Evolutionary conservation across 1,284 basidiomycete species (phyloP).

Genomic region (Sporisorium graminicola): DNA sequence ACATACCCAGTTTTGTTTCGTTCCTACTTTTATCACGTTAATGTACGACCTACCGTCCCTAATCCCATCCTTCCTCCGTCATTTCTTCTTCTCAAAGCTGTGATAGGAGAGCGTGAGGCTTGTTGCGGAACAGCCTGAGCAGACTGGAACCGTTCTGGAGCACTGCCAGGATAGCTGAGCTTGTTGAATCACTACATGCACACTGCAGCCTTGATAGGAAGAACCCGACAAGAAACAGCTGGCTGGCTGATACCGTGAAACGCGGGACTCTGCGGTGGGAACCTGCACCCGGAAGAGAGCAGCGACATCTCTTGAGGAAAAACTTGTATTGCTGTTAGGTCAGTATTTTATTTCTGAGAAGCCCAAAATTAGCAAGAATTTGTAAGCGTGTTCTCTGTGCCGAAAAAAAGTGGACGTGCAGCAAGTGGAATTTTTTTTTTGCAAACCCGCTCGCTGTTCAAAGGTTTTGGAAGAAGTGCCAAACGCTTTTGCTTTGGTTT

Average conservation of each 20-base stretch:
- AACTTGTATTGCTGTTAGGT: neutral
- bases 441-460: neutral
- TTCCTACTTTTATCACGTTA: neutral
- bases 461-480: constrained; percentile 16
- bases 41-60: constrained; percentile 17
- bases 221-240: too few relatives aligned
- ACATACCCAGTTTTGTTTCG: constrained; percentile 26
- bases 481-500: constrained; percentile 2
- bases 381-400: neutral
- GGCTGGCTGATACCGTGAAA: too few relatives aligned
- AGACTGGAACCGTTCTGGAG: too few relatives aligned
- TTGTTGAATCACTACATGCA: too few relatives aligned
- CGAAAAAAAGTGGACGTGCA: constrained; percentile 28
- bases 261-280: too few relatives aligned
- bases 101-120: neutral
- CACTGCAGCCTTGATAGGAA: too few relatives aligned
- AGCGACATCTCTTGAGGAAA: neutral
- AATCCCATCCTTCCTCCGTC: constrained; percentile 7
- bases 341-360: too few relatives aligned
- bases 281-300: too few relatives aligned
- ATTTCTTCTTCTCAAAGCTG: neutral
- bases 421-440: constrained; percentile 25
- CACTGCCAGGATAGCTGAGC: too few relatives aligned
- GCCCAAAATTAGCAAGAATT: constrained; percentile 11
- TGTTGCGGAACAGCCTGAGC: neutral